Conservation (phyloP, 305 asterid genomes). For the Petunia hybrid region DNA sequence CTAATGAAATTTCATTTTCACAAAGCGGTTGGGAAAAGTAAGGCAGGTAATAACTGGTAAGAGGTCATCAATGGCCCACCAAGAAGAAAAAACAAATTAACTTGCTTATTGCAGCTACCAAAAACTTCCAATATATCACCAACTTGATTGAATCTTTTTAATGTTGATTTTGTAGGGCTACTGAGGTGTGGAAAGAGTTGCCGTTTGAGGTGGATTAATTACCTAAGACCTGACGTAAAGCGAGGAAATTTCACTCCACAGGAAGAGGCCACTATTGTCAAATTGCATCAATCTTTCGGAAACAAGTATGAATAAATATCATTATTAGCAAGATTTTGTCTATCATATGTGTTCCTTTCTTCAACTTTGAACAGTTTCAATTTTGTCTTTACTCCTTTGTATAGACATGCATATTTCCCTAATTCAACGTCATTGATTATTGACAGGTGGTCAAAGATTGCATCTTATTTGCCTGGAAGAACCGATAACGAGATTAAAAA, state of each 20-base stretch:
- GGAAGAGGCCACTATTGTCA: slow-evolving; percentile 65
- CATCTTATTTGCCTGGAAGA: slow-evolving; percentile 71
- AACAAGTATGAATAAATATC: slow-evolving; percentile 67
- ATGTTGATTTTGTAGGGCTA: slow-evolving; percentile 46
- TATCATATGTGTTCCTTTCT: background rate
- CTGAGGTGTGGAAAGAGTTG: slow-evolving; percentile 76
- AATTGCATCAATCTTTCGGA: slow-evolving; percentile 67
- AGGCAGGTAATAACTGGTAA: background rate
- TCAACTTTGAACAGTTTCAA: background rate
- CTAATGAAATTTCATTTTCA: background rate
- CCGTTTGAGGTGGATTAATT: slow-evolving; percentile 80
- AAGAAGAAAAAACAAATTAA: background rate
- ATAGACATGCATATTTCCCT: background rate
- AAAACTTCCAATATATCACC: background rate
- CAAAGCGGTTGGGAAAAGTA: background rate
- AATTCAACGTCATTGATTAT: background rate
- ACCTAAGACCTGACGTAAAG: slow-evolving; percentile 74
- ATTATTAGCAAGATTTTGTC: background rate
- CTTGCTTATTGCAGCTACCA: background rate
- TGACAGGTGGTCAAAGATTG: slow-evolving; percentile 76
- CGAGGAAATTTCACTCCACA: slow-evolving; percentile 68
- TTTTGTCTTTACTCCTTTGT: background rate
- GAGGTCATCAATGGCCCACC: slow-evolving; percentile 11
- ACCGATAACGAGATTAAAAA: slow-evolving; percentile 79
- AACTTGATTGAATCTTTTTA: background rate